Evolutionary conservation across 2,329 filamentous ascomycete species (phyloP).

Genomic region (Penicillium palitans): DNA sequence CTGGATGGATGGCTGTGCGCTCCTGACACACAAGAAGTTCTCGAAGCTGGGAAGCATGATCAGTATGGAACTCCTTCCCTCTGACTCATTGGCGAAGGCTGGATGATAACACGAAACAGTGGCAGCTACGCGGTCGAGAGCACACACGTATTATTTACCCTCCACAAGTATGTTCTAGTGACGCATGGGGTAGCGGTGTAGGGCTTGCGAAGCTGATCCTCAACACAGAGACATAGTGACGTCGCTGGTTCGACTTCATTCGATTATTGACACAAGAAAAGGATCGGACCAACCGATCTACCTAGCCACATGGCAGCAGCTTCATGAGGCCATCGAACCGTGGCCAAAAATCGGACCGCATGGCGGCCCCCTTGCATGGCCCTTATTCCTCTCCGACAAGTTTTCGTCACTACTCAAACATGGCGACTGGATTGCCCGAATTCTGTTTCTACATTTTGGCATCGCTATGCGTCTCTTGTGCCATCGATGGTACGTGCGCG

Average conservation of each 20-base stretch:
- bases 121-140: not conserved
- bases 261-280: slow-evolving; percentile 18
- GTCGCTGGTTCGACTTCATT: slow-evolving; percentile 25
- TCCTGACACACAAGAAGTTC: slow-evolving; percentile 15
- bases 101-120: slow-evolving; percentile 2
- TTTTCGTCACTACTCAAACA: slow-evolving; percentile 28
- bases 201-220: not conserved
- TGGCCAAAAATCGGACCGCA: slow-evolving; percentile 32
- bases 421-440: slow-evolving; percentile 34
- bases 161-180: slow-evolving; percentile 20
- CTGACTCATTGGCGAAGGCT: not conserved
- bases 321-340: slow-evolving; percentile 28
- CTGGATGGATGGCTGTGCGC: slow-evolving; percentile 29
- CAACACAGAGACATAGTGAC: slow-evolving; percentile 24
- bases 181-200: not conserved
- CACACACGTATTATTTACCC: slow-evolving; percentile 13
- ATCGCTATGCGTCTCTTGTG: slow-evolving; percentile 35
- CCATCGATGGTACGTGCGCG: slow-evolving; percentile 37
- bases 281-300: slow-evolving; percentile 22
- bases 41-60: not conserved
- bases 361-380: slow-evolving; percentile 36
- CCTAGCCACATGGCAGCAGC: slow-evolving; percentile 27
- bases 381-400: slow-evolving; percentile 30
- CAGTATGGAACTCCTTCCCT: slow-evolving; percentile 3
- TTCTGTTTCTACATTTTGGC: slow-evolving; percentile 35